Percentiles rank a stretch among this genome's conserved stretches.
phyloP scores from a whole-genome alignment of 805 yeast species.

The Pichia paraexigua region DNA sequence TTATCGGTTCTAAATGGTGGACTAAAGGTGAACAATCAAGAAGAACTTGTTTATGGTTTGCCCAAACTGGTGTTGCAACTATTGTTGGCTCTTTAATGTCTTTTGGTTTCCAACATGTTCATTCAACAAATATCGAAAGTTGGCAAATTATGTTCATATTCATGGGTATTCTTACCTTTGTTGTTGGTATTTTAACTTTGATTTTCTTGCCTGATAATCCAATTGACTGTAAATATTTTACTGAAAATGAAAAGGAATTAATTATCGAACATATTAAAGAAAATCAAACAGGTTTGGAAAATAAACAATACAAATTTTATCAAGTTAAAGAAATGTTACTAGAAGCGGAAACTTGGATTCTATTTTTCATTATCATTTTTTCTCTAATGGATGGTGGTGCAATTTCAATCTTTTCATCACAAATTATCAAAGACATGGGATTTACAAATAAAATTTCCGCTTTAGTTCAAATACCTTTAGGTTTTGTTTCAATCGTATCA shows the following conservation, averaged over 20 bases:
- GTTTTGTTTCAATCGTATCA: conserved; percentile 26
- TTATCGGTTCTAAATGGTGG: conserved; percentile 18
- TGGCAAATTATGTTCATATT: conserved; percentile 27
- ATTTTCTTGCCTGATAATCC: conserved; percentile 25
- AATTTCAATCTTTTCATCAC: conserved; percentile 19
- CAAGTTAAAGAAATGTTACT: conserved; percentile 20
- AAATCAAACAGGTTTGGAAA: conserved; percentile 28
- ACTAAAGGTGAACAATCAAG: conserved; percentile 20
- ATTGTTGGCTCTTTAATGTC: conserved; percentile 23
- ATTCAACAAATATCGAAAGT: conserved; percentile 12
- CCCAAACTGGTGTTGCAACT: conserved; percentile 17
- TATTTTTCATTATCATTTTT: conserved; percentile 15
- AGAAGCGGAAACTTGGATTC: conserved; percentile 21
- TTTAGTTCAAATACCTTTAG: conserved; percentile 28
- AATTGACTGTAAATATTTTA: conserved; percentile 20
- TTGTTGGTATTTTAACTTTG: conserved; percentile 23
- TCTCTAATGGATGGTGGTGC: conserved; percentile 27
- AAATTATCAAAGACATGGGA: conserved; percentile 25
- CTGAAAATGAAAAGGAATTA: conserved; percentile 30
- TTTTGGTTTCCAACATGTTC: conserved; percentile 22
- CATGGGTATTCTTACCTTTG: conserved; percentile 23
- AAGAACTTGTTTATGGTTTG: conserved; percentile 18
- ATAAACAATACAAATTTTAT: conserved; percentile 21
- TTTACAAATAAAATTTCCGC: conserved; percentile 25
- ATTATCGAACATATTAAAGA: conserved; percentile 20